Evolutionary conservation across 2,329 filamentous ascomycete genomes (phyloP), one percentile per base, ranked within the genome.

Genomic region (Eutypa lata): DNA sequence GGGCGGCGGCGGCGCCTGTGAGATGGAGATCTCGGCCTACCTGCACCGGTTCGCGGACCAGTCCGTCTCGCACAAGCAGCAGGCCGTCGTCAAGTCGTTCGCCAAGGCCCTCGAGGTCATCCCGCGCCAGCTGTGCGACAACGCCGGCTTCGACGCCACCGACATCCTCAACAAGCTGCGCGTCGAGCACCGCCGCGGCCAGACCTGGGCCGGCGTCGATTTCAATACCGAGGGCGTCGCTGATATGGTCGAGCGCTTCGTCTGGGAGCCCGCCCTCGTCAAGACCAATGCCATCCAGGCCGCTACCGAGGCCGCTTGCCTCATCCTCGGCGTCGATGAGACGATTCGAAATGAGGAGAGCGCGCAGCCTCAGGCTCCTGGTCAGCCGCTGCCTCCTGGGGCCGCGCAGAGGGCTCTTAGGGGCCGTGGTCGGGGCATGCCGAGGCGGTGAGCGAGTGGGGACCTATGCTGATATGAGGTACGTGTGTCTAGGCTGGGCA

Each of bases 291-390:
- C 94, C 61, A 88, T 99, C 60, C 91, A 96, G 77, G 93, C 94
- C 19, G 94, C 94, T 49, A 92, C 92, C 31, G 94, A 99, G 76
- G 94, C 94, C 21, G 89, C 89, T 62, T 99, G 94, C 76, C 76
- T 99, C 76, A 97, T 99, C 62, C 76, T 99, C 65, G 89, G 91
- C 64, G 94, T 99, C 52, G 94, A 99, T 69, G 94, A 99, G 84
- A 99, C 94, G 33, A 97, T 99, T 75, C 91, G 87, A 75, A 99
- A 99, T 74, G 91, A 99, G 78, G 92, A 97, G 78, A 96, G 90
- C 66, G 82, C 87, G 64, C 79, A 85, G 71, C 89, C 92, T 22
- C 90, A 96, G 72, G 91, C 85, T 8, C 93, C 93, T 0, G 82
- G 84, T 52, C 81, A 89, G 71, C 82, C 84, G 19, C 77, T 92